Base-by-base conservation (phyloP, 805 yeast genomes). In the Candida michaelii region DNA sequence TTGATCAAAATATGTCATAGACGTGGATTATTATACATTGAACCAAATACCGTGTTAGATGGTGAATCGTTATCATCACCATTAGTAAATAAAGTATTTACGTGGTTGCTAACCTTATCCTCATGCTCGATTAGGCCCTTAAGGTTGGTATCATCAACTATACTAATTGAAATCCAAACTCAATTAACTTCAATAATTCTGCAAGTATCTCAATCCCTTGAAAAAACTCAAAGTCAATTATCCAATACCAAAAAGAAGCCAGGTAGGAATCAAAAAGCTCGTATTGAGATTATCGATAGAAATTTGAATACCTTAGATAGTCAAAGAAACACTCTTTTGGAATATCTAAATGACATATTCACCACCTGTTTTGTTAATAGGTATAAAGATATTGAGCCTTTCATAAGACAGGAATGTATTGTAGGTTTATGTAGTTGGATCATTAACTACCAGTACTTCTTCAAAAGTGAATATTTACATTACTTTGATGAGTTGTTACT, bases 101-200 rank as follows among this genome's bases (percentile, higher is more conserved):
- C 85, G 4, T 89, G 97, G 97, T 61, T 89, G 12, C 73, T 84
- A 1, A 76, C 89, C 0, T 65, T 90, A 40, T 78, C 91, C 1
- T 79, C 87, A 0, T 79, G 89, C 14, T 74, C 79, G 27, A 65
- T 85, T 8, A 72, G 96, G 48, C 77, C 93, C 1, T 70, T 90
- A 44, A 73, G 97, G 56, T 80, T 73, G 51, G 76, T 80, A 2
- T 66, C 96, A 0, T 80, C 95, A 0, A 46, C 77, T 4, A 64
- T 82, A 3, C 65, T 85, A 17, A 70, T 86, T 25, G 60, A 69
- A 9, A 74, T 89, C 46, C 83, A 85, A 54, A 75, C 83, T 7
- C 67, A 74, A 9, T 58, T 89, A 30, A 80, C 89, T 50, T 68
- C 70, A 14, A 64, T 77, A 4, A 66, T 74, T 7, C 72, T 64